Conservation (phyloP, 495 filamentous ascomycete genomes). For the Chaetomium tenue region DNA sequence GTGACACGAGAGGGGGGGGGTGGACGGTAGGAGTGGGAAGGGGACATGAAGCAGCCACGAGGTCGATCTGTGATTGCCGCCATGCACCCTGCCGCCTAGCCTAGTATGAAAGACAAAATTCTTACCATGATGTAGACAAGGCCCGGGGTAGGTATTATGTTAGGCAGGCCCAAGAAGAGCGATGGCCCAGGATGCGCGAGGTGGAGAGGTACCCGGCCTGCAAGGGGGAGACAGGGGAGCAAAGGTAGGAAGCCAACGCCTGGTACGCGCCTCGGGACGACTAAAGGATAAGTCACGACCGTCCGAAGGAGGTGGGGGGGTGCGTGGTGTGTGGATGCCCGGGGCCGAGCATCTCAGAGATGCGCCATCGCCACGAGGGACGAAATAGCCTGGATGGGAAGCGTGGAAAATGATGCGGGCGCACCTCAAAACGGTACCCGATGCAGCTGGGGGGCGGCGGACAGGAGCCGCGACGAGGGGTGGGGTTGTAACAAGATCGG, state of each 20-base stretch:
- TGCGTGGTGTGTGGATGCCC: constrained; percentile 6
- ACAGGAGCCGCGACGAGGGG: constrained; percentile 23
- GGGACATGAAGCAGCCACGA: constrained; percentile 24
- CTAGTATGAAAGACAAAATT: constrained; percentile 24
- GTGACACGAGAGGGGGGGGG: constrained; percentile 26
- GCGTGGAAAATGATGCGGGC: constrained; percentile 30
- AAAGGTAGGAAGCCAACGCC: constrained; percentile 21
- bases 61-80: constrained; percentile 28
- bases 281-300: constrained; percentile 22
- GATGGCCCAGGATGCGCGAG: constrained; percentile 32
- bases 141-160: constrained; percentile 36
- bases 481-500: constrained; percentile 17
- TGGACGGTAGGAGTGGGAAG: constrained; percentile 18
- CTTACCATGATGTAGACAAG: constrained; percentile 46
- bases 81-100: constrained; percentile 38
- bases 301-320: constrained; percentile 33
- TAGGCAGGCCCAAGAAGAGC: constrained; percentile 37
- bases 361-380: constrained; percentile 32
- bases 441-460: constrained; percentile 33
- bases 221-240: constrained; percentile 25
- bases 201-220: constrained; percentile 31
- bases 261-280: constrained; percentile 17
- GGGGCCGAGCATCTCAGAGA: constrained; percentile 31
- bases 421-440: constrained; percentile 40
- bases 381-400: constrained; percentile 20